Base-by-base conservation (phyloP, 129 eudicot genomes). In the Pulicaria dysenterica region DNA sequence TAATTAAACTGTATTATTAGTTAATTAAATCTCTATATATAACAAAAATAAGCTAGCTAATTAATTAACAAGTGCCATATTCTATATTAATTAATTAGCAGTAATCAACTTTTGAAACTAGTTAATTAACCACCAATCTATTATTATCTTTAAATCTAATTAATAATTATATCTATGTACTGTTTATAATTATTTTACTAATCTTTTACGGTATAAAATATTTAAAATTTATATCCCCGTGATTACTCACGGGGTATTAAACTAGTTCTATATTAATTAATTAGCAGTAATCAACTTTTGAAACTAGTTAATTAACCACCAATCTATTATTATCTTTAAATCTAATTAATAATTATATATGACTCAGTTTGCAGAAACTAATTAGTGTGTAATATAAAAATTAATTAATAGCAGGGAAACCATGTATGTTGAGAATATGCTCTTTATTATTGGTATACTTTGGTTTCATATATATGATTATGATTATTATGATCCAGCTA, bases 341-440 rank as follows among this genome's bases (percentile, higher is more conserved):
- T 5, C 3, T 64, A 17, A 38, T 15, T 50, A 38, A 8, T 19
- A 9, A 5, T n/a, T 50, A 59, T 41, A 14, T 62, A 15, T 41
- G n/a, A 4, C 11, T 17, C 24, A 41, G 65, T 19, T 42, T 56
- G 19, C 8, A 41, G 55, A 40, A 17, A 17, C 2, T 11, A 55
- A 49, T 38, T 31, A 5, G 16, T 55, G n/a, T 6, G 42, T 71
- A 59, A 43, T 7, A 12, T 43, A 9, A 57, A n/a, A 48, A 3
- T 3, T 15, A 7, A 64, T 64, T 8, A 2, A 31, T 12, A 40
- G 19, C 66, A 75, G 66, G 40, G 53, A 69, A 77, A 77, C 11
- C 81, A 77, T 77, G 81, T 77, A 68, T 46, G 24, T 46, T 46
- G 62, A 57, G 61, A 76, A 76, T 58, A 68, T 58, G 56, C 14